Evolutionary conservation across 1,284 basidiomycete species (phyloP).

Genomic region (Hemileia vastatrix): DNA sequence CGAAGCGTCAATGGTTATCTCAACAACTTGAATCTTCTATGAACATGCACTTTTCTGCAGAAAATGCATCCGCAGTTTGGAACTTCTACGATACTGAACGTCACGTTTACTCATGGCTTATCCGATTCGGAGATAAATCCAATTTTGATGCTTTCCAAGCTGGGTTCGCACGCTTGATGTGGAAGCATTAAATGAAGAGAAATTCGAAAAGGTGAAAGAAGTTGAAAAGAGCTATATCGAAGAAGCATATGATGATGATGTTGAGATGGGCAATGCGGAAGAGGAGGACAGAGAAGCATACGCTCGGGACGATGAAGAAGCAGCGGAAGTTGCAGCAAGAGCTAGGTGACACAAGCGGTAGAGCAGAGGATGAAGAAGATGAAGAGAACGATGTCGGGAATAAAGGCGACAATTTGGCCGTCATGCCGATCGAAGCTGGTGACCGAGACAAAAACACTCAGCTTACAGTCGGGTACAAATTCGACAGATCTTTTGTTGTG

Average conservation of each 20-base stretch:
- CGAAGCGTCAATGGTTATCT: slow-evolving; percentile 54
- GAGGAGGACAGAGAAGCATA: slow-evolving; percentile 50
- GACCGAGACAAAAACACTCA: slow-evolving; percentile 66
- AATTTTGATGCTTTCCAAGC: slow-evolving; percentile 59
- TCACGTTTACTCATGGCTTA: slow-evolving; percentile 66
- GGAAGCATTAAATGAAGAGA: slow-evolving; percentile 53
- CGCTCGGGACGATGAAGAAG: slow-evolving; percentile 45
- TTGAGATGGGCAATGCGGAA: slow-evolving; percentile 69
- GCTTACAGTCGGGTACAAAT: slow-evolving; percentile 89
- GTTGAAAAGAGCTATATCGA: too few species aligned
- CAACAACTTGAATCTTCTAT: slow-evolving; percentile 54
- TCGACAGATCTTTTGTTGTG: slow-evolving; percentile 88
- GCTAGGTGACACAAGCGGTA: slow-evolving; percentile 42
- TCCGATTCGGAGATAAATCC: slow-evolving; percentile 58
- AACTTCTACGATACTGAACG: slow-evolving; percentile 55
- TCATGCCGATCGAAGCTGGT: not conserved
- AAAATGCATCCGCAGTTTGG: slow-evolving; percentile 63
- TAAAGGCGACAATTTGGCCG: slow-evolving; percentile 50
- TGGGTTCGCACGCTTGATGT: slow-evolving; percentile 62
- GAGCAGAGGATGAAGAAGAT: slow-evolving; percentile 46
- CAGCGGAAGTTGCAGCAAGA: slow-evolving; percentile 31
- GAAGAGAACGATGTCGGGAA: slow-evolving; percentile 48
- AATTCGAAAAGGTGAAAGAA: slow-evolving; percentile 2
- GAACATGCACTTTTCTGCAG: slow-evolving; percentile 39
- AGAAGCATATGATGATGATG: slow-evolving; percentile 57